These are phyloP conservation scores for Ceratobasidium sp. DNA, from an alignment of 1,284 basidiomycete species.

Conservation along the genomic window DNA sequence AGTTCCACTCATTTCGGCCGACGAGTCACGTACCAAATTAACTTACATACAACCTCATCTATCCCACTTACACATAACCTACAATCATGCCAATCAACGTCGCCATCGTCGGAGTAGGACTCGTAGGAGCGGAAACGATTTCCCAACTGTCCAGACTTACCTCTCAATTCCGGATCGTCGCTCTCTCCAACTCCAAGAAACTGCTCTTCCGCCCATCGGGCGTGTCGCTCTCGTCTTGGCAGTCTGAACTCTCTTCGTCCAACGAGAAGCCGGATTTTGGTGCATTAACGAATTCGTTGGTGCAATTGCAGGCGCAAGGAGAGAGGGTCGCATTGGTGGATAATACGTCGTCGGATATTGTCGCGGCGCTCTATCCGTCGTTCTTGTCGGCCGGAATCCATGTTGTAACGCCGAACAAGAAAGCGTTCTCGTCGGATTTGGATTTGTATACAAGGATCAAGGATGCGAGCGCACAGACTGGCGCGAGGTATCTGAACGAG, in stretches of 20 bases:
- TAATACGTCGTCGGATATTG: conserved; percentile 89
- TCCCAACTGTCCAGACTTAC: conserved; percentile 73
- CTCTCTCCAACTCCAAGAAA: conserved; percentile 54
- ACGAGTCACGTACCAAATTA: conserved; percentile 1
- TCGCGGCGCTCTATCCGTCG: conserved; percentile 87
- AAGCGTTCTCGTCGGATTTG: conserved; percentile 88
- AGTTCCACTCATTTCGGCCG: conserved; percentile 30
- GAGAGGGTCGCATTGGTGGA: conserved; percentile 88
- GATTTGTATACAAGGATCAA: conserved; percentile 81
- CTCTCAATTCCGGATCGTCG: conserved; percentile 75
- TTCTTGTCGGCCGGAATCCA: conserved; percentile 86
- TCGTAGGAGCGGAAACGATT: conserved; percentile 89
- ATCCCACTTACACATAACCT: not conserved
- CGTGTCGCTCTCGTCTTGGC: conserved; percentile 59
- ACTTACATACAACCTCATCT: not conserved
- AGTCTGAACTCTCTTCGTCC: conserved; percentile 49
- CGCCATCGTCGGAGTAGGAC: conserved; percentile 87
- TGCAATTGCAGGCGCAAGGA: conserved; percentile 61
- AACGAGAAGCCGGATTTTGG: conserved; percentile 60
- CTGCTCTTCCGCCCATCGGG: conserved; percentile 48
- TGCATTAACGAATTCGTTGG: conserved; percentile 63
- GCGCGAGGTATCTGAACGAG: conserved; percentile 87
- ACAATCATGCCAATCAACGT: conserved; percentile 62
- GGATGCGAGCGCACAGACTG: conserved; percentile 66
- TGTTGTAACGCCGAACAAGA: conserved; percentile 98